Percentiles rank a stretch among this genome's conserved stretches.
These are phyloP conservation scores for Trichosanthes cucumerina DNA, from an alignment of 306 rosid species.

Conservation along the genomic window DNA sequence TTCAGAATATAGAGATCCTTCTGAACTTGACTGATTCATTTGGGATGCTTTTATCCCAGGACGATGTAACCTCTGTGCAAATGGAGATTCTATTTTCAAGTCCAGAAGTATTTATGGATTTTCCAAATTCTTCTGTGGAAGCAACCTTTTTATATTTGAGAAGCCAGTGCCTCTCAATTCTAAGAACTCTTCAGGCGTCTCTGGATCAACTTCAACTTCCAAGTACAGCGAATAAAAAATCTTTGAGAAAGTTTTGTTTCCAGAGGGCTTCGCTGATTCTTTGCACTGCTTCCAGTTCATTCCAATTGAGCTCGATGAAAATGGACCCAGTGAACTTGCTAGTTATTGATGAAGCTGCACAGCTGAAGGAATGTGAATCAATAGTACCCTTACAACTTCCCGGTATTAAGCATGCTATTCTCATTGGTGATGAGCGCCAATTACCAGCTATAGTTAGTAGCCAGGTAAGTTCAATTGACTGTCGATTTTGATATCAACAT, in stretches of 20 bases:
- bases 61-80: slow-evolving; percentile 15
- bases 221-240: slow-evolving; percentile 1
- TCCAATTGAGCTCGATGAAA: slow-evolving; percentile 30
- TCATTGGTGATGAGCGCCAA: slow-evolving; percentile 74
- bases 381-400: slow-evolving; percentile 57
- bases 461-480: slow-evolving; percentile 15
- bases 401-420: slow-evolving; percentile 44
- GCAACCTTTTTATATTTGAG: slow-evolving; percentile 21
- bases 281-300: slow-evolving; percentile 64
- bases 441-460: slow-evolving; percentile 63
- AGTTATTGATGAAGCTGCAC: slow-evolving; percentile 85
- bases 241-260: slow-evolving; percentile 43
- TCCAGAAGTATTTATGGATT: slow-evolving; percentile 9
- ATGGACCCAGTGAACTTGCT: slow-evolving; percentile 39
- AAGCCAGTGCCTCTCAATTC: slow-evolving; percentile 30
- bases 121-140: not conserved
- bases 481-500: not conserved
- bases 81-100: slow-evolving; percentile 39
- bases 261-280: slow-evolving; percentile 50
- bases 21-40: slow-evolving; percentile 25
- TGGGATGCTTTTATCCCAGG: slow-evolving; percentile 28
- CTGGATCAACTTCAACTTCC: slow-evolving; percentile 41
- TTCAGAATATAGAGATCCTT: slow-evolving; percentile 24
- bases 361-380: slow-evolving; percentile 68
- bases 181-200: slow-evolving; percentile 27